phyloP scores from a whole-genome alignment of 78 protist genomes.

The Corallochytrium limacisporum region DNA sequence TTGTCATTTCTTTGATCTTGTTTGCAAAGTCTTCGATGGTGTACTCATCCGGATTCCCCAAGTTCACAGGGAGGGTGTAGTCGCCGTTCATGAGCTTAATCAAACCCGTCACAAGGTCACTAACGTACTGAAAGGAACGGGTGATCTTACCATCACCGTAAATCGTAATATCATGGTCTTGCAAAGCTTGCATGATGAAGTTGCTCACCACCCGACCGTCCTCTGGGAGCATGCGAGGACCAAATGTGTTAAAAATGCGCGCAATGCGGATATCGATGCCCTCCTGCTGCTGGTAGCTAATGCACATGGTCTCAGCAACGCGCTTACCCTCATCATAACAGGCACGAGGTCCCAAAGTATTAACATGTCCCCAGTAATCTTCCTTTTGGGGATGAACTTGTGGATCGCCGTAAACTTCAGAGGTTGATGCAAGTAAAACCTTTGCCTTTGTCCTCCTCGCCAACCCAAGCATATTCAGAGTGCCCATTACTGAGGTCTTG shows the following conservation, averaged over 20 bases:
- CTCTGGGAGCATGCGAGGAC: constrained; percentile 62
- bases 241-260: constrained; percentile 77
- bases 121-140: constrained; percentile 53
- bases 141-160: constrained; percentile 67
- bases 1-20: background rate
- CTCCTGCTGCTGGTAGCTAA: constrained; percentile 26
- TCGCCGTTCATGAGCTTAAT: constrained; percentile 23
- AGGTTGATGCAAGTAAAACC: constrained; percentile 57
- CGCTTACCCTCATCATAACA: constrained; percentile 90
- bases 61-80: constrained; percentile 33
- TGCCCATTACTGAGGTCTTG: constrained; percentile 51
- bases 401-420: constrained; percentile 37
- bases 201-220: constrained; percentile 78
- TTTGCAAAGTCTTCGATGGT: constrained; percentile 44
- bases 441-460: constrained; percentile 40
- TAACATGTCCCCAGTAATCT: constrained; percentile 61
- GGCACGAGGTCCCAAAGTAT: constrained; percentile 52
- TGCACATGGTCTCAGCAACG: constrained; percentile 57
- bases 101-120: constrained; percentile 48
- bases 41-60: constrained; percentile 70
- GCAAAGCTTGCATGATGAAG: constrained; percentile 61
- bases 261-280: constrained; percentile 48
- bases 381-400: constrained; percentile 62
- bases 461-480: constrained; percentile 58
- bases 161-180: constrained; percentile 41